A percentile compares a stretch with the other conserved stretches of the same genome.
These are phyloP conservation scores for Astrephomene gubernaculifera DNA, from an alignment of 139 green algal species.

Conservation along the genomic window DNA sequence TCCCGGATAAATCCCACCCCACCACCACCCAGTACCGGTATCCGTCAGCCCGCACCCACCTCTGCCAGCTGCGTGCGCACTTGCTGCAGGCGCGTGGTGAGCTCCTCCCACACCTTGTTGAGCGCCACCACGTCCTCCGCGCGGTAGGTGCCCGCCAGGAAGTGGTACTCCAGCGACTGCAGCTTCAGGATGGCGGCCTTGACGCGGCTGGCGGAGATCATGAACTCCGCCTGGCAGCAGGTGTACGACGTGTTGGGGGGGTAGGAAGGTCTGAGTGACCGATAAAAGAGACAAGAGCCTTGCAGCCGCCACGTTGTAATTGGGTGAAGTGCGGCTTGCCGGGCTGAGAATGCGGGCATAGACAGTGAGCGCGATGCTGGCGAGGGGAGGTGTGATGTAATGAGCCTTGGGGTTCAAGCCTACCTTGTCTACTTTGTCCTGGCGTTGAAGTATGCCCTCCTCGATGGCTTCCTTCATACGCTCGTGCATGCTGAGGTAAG, in stretches of 20 bases:
- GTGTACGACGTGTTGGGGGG: background rate
- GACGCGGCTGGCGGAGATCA: background rate
- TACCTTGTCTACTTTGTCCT: conserved; percentile 30
- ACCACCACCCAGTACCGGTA: background rate
- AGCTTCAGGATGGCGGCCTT: conserved; percentile 26
- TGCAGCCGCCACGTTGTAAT: background rate
- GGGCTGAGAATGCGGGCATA: background rate
- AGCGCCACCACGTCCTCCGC: conserved; percentile 20
- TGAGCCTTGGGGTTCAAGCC: background rate
- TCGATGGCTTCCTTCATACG: background rate
- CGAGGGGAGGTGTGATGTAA: too few relatives aligned
- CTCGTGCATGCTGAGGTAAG: background rate
- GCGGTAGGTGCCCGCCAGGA: conserved; percentile 1
- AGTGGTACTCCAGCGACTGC: conserved; percentile 32
- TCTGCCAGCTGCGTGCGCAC: background rate
- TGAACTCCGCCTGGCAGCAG: background rate
- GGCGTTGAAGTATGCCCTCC: background rate
- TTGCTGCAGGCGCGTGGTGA: background rate
- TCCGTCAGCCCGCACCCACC: background rate
- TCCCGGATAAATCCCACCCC: background rate
- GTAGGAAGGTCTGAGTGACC: background rate
- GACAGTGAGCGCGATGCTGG: background rate
- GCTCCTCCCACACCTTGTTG: conserved; percentile 2
- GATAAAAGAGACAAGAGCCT: background rate
- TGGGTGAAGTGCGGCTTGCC: background rate